Base-by-base conservation (phyloP, 2,329 filamentous ascomycete species). In the Ascochyta koolunga region DNA sequence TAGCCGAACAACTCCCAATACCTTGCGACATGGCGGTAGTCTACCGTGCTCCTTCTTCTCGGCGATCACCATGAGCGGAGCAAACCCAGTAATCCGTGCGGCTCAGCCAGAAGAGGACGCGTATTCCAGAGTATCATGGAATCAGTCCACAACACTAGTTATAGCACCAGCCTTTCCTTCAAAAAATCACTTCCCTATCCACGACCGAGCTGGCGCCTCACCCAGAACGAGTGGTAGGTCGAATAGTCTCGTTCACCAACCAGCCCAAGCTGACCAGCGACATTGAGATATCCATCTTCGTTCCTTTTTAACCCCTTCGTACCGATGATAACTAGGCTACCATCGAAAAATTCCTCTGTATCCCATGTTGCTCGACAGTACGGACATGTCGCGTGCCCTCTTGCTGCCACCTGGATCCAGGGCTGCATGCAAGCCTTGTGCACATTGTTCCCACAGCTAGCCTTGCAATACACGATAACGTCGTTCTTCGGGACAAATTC, bases 401-500 rank as follows among this genome's bases (percentile, higher is more conserved):
- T 47, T 39, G 62, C 64, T 6, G 67, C 60, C 8, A 60, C 59
- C 2, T 64, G 52, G 8, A 68, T 67, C 84, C 84, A 86, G 55
- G 80, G 76, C 49, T 81, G 69, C 67, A 86, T 86, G 60, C 84
- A 86, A 1, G 69, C 64, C 54, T 80, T 79, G 67, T 86, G 84
- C n/a, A 86, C 73, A 61, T 87, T 87, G 69, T 87, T 86, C 16
- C 85, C 85, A 60, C 86, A 88, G 2, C 81, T 77, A 0, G 80
- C 79, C 63, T 81, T 81, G 71, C 86, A 88, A 78, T 83, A 88
- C 3, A 72, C 69, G 25, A 70, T 70, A 2, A 61, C 50, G 42
- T 73, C 68, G 3, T 76, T 76, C 3, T 67, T 67, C 1, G 77
- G n/a, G 3, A 65, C 54, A 25, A 72, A 64, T n/a, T 71, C 66